Evolutionary conservation across 345 rosid species (phyloP), one percentile per base, ranked within the genome.

Genomic region (Arabidopsis suecica): DNA sequence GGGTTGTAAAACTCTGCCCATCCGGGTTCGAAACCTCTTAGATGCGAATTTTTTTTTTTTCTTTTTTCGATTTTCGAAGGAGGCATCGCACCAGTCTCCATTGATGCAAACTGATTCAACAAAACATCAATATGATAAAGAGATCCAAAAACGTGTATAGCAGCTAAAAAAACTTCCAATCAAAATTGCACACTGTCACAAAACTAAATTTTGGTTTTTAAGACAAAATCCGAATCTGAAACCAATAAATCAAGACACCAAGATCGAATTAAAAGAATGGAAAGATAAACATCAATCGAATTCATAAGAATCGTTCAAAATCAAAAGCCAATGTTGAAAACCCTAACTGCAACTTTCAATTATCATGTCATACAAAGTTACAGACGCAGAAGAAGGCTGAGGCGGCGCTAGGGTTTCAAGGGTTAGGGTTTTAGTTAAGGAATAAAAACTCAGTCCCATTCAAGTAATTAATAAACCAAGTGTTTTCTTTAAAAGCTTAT

Each of bases 41-140:
- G 22, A 20, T 20, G 22, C 22, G 22, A 20, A 20, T 20, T 20
- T 20, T 20, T 20, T 20, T 20, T 20, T 20, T 0, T 20, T 20
- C 1, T 20, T 20, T 20, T 20, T 20, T 20, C 22, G 22, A 20
- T 20, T 20, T 20, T 20, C 22, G 22, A 20, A 20, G 22, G 22
- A 20, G 22, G 22, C 22, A 20, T n/a, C 22, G 85, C 86, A 59
- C 77, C 82, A 64, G 85, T 36, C 74, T 86, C 97, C 99, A 95
- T 95, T 45, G 61, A 93, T 89, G 90, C 89, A 79, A 76, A 68
- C 81, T 75, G 67, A 72, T 59, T 60, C 51, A 70, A 36, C 13
- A 3, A 54, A 38, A 58, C 34, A 67, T 7, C 50, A 65, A 64
- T 25, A 44, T 36, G 47, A 32, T 1, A 44, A 71, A 37, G 18